Conservation (phyloP, 768 basidiomycete species). For the Paxillus ammoniavirescens region DNA sequence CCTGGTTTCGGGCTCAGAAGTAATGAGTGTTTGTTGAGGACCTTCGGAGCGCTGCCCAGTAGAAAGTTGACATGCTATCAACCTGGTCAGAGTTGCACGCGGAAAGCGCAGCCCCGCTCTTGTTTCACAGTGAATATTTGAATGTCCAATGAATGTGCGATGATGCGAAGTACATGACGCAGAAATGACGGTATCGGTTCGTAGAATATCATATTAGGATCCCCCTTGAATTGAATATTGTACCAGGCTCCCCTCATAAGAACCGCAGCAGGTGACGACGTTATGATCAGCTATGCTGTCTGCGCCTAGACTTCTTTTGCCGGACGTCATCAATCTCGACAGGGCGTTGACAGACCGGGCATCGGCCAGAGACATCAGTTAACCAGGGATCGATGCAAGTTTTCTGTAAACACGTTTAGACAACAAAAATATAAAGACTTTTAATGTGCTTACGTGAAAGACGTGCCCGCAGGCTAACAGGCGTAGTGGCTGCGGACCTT, state of each 20-base stretch:
- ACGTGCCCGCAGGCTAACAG: constrained; percentile 81
- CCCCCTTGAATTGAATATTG: constrained; percentile 24
- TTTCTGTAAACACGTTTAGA: constrained; percentile 47
- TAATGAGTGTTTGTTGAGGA: constrained; percentile 28
- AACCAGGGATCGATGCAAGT: constrained; percentile 91
- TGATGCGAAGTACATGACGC: constrained; percentile 23
- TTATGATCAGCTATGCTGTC: constrained; percentile 20
- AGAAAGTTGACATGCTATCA: constrained; percentile 27
- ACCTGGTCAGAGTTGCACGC: too few relatives aligned
- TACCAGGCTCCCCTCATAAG: constrained; percentile 15
- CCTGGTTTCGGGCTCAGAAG: not conserved
- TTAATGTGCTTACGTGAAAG: constrained; percentile 68
- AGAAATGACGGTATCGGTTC: constrained; percentile 20
- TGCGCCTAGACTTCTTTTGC: constrained; percentile 32
- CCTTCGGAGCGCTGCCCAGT: constrained; percentile 58
- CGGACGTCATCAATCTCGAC: constrained; percentile 50
- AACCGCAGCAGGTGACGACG: constrained; percentile 1
- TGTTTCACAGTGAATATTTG: not conserved
- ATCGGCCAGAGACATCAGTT: constrained; percentile 78
- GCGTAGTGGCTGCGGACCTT: constrained; percentile 74
- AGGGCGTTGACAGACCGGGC: constrained; percentile 80
- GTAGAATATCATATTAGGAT: constrained; percentile 31
- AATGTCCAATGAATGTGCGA: constrained; percentile 22
- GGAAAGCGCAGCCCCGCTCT: constrained; percentile 22
- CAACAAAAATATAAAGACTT: not conserved